phyloP scores from a whole-genome alignment of 805 yeast genomes.

The Metschnikowia anglica region DNA sequence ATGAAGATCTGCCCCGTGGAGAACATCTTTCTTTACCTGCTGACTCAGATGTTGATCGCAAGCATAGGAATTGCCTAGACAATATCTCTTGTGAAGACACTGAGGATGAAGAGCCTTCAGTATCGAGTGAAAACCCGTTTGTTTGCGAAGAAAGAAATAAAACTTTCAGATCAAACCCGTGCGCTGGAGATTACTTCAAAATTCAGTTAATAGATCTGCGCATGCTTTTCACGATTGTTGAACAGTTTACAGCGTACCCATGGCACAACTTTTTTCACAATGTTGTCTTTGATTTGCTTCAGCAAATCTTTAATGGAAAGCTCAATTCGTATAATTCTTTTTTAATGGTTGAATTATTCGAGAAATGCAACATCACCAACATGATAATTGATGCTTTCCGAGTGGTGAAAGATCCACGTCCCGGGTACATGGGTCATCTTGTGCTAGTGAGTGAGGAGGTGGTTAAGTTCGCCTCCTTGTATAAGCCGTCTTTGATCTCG shows the following conservation, averaged over 20 bases:
- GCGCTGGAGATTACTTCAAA: slow-evolving; percentile 85
- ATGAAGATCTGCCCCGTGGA: background rate
- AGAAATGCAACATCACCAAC: slow-evolving; percentile 17
- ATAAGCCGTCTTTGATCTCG: slow-evolving; percentile 59
- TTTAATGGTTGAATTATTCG: slow-evolving; percentile 33
- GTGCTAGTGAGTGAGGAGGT: slow-evolving; percentile 94
- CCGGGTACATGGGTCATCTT: slow-evolving; percentile 97
- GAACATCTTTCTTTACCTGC: slow-evolving; percentile 3
- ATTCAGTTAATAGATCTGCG: slow-evolving; percentile 75
- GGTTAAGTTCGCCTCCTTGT: slow-evolving; percentile 74
- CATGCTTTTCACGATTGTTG: slow-evolving; percentile 64
- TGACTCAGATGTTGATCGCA: slow-evolving; percentile 21
- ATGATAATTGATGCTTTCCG: slow-evolving; percentile 53
- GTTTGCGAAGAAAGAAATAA: slow-evolving; percentile 37
- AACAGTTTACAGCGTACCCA: slow-evolving; percentile 79
- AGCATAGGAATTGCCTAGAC: slow-evolving; percentile 22
- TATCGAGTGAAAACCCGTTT: slow-evolving; percentile 44
- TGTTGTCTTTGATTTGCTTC: slow-evolving; percentile 94
- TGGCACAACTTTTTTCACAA: slow-evolving; percentile 98
- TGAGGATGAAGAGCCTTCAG: slow-evolving; percentile 46
- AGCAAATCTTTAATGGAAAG: slow-evolving; percentile 91
- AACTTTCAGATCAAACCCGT: slow-evolving; percentile 51
- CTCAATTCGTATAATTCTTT: slow-evolving; percentile 78
- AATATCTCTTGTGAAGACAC: slow-evolving; percentile 33
- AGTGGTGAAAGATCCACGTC: slow-evolving; percentile 53